Base-by-base conservation (phyloP, 1,139 yeast genomes). In the Geotrichum reessii region DNA sequence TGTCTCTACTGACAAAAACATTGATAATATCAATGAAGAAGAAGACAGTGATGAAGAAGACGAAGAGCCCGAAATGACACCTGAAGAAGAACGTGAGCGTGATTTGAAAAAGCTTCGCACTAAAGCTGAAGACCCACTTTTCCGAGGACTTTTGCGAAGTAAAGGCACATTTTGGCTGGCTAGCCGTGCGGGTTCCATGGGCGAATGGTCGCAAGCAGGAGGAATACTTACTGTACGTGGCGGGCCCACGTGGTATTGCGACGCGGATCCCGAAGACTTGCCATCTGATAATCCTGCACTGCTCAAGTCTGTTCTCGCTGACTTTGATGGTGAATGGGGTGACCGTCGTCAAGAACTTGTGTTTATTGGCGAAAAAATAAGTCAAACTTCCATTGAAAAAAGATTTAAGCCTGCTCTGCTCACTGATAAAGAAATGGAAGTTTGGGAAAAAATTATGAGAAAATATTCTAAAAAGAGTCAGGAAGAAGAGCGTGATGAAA, bases 81-180 rank as follows among this genome's bases (percentile, higher is more conserved):
- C 64, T 17, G 71, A 66, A 5, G 69, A 66, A 19, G 58, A 55
- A n/a, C 65, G 64, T 31, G 37, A 52, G 44, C 49, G 50, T 25
- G 31, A 57, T 37, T 40, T 24, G 24, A 9, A 11, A 14, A 63
- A 55, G 60, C 64, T 72, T 33, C 61, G 71, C 3, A 62, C 62
- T 17, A 77, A 76, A 63, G 76, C 74, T 62, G 69, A 70, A 47
- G 67, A 65, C 17, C 76, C 80, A 1, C 66, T 73, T 1, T 76
- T 78, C 57, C 74, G 75, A 0, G 69, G 73, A 2, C 63, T 78
- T 47, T 62, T 78, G 19, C 71, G 81, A 12, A 75, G 79, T 2
- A 77, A 78, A 61, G 81, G 81, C 0, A 77, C 76, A 62, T 71
- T 78, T 59, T 78, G 81, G 81, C 65, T 78, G n/a, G 81, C 81